phyloP scores from a whole-genome alignment of 441 rosid genomes.

The Bocquillonia castaneifolia region DNA sequence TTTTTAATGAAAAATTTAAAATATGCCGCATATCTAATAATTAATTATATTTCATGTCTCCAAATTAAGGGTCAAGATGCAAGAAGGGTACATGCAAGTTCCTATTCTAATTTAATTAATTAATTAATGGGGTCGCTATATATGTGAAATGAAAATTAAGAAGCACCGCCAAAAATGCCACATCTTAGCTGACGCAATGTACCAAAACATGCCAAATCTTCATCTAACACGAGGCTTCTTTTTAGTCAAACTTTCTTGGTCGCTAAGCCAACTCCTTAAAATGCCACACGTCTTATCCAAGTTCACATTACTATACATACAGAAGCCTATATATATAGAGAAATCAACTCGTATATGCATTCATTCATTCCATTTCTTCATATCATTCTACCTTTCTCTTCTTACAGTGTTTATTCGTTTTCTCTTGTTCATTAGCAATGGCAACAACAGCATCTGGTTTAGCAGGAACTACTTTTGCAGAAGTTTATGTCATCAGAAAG shows the following conservation, averaged over 20 bases:
- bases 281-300: background rate
- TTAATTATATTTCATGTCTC: no score
- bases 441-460: slow-evolving; percentile 13
- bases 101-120: no score
- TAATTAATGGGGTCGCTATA: no score
- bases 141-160: no score
- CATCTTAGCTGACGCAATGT: no score
- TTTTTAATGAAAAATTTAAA: no score
- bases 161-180: no score
- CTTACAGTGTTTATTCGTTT: background rate
- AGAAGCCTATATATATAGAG: background rate
- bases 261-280: background rate
- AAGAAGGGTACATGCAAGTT: no score
- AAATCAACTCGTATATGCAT: background rate
- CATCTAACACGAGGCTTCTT: background rate
- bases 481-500: slow-evolving; percentile 33
- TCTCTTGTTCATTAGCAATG: slow-evolving; percentile 10
- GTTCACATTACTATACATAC: background rate
- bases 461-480: slow-evolving; percentile 29
- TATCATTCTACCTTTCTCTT: background rate
- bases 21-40: no score
- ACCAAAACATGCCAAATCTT: no score
- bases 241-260: background rate
- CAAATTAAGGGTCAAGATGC: no score
- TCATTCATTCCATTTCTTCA: background rate